Percentiles rank a stretch among this genome's conserved stretches.
These are phyloP conservation scores for Fibroporia radiculosa DNA, from an alignment of 768 basidiomycete species.

Conservation along the genomic window DNA sequence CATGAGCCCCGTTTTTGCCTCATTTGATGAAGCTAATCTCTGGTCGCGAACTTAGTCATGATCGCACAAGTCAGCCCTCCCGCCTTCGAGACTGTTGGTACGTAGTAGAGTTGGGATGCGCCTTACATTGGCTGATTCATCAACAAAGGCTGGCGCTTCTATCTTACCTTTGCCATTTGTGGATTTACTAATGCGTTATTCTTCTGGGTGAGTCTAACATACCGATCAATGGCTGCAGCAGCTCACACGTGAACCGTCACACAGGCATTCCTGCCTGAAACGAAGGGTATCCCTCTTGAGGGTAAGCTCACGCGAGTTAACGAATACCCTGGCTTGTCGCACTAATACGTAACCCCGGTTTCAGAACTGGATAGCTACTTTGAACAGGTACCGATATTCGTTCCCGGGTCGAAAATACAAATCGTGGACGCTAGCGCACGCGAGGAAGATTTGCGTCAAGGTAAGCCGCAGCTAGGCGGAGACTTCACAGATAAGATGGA, in stretches of 20 bases:
- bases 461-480: not conserved
- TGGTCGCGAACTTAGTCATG: too few species aligned
- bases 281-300: constrained; percentile 18
- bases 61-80: constrained; percentile 19
- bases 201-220: too few species aligned
- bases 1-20: too few species aligned
- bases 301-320: constrained; percentile 4
- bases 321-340: not conserved
- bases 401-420: constrained; percentile 14
- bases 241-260: not conserved
- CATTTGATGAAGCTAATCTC: too few species aligned
- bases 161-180: too few species aligned
- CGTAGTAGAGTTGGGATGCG: too few species aligned
- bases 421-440: constrained; percentile 8
- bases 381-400: constrained; percentile 15
- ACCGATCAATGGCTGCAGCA: too few species aligned
- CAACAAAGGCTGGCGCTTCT: too few species aligned
- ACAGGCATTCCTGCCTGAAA: constrained; percentile 19
- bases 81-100: constrained; percentile 16
- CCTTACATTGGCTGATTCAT: too few species aligned
- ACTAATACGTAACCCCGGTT: too few species aligned
- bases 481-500: not conserved
- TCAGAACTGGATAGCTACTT: constrained; percentile 20
- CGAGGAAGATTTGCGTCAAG: constrained; percentile 18
- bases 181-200: too few species aligned